Base-by-base conservation (phyloP, 331 rosid genomes). In the Rosa hybrid region DNA sequence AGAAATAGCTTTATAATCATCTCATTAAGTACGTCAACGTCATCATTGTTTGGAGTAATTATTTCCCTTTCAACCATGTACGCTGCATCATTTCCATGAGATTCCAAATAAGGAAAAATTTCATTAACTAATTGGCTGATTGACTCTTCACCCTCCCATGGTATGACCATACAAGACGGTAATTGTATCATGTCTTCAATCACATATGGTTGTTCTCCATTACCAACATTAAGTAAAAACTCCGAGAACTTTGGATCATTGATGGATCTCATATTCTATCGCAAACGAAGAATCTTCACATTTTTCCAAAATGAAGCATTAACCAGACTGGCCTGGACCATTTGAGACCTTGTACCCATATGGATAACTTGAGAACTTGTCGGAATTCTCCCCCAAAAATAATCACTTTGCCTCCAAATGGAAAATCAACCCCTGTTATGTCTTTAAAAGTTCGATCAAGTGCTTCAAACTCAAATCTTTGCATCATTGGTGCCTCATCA, bases 351-450 rank as follows among this genome's bases (percentile, higher is more conserved):
- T 62, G 21, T 71, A 7, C 39, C 82, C 17, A 10, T 10, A 4
- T 48, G 59, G 2, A 82, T 8, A 27, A 71, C 63, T 12, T 13
- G 72, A 69, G 39, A 2, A 75, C 75, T 27, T 68, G 77, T 5
- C 49, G 12, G 65, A 77, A 77, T 48, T 64, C 63, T 18, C 50
- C 73, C 1, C 60, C 38, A 2, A 48, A 67, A 1, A 71, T 54
- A 8, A 60, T 12, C 10, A 80, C 25, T n/a, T 48, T 72, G 7
- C 62, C 78, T 53, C 68, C 75, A 42, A 68, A 78, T 8, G 53
- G 44, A 12, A 53, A 54, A 5, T 54, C 38, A 53, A 1, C 21
- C 0, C 16, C 42, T 2, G 10, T 69, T 6, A 78, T n/a, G 53
- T 78, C 81, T 68, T n/a, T 45, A 3, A 71, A 46, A 25, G 46